Conservation (phyloP, 2,329 filamentous ascomycete species). For the Alternaria dauci region DNA sequence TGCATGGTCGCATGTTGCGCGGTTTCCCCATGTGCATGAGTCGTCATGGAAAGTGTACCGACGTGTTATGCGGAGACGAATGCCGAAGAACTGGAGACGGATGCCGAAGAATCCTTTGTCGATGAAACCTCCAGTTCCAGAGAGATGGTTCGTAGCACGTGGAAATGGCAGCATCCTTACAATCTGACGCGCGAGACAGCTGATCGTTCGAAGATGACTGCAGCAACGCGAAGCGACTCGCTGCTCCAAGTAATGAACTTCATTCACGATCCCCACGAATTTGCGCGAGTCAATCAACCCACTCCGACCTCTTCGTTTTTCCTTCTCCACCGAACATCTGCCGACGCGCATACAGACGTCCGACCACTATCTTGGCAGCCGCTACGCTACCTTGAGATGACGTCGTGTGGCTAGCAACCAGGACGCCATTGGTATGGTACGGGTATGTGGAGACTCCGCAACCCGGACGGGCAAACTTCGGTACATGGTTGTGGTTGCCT, state of each 20-base stretch:
- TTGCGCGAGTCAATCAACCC: conserved; percentile 3
- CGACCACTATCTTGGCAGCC: conserved; percentile 32
- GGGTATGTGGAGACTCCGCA: conserved; percentile 23
- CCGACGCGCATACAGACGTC: conserved; percentile 25
- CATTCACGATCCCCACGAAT: conserved; percentile 10
- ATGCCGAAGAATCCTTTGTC: background rate
- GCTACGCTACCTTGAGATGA: conserved; percentile 19
- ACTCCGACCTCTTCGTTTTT: conserved; percentile 7
- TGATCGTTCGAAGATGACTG: background rate
- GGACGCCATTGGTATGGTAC: conserved; percentile 27
- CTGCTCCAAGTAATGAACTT: conserved; percentile 6
- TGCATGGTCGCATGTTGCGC: conserved; percentile 16
- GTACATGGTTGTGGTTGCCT: conserved; percentile 13
- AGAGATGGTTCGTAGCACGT: conserved; percentile 1
- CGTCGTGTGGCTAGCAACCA: conserved; percentile 9
- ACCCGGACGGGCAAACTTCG: conserved; percentile 34
- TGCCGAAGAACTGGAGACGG: background rate
- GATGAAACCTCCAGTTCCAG: background rate
- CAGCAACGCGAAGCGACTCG: background rate
- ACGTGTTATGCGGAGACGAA: background rate
- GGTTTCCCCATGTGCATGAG: conserved; percentile 2
- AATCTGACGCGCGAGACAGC: background rate
- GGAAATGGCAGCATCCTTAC: conserved; percentile 2
- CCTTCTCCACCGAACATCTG: conserved; percentile 21
- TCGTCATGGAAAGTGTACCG: conserved; percentile 1